These are phyloP conservation scores for Ammopiptanthus mongolicus DNA, from an alignment of 306 rosid genomes.

Conservation along the genomic window DNA sequence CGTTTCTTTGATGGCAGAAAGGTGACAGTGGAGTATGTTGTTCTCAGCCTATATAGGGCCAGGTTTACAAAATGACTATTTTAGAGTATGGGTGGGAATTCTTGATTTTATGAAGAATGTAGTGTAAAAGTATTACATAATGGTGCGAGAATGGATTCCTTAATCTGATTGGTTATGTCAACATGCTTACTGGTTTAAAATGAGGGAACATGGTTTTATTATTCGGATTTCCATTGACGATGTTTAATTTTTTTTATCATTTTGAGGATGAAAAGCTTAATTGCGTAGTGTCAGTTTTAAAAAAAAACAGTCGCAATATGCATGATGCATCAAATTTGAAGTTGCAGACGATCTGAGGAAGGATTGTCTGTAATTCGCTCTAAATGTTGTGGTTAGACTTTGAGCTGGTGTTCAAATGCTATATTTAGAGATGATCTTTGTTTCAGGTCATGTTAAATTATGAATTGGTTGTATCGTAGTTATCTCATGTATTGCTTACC, in stretches of 20 bases:
- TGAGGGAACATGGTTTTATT: background rate
- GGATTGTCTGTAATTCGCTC: too few relatives aligned
- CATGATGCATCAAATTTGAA: too few relatives aligned
- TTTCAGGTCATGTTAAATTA: background rate
- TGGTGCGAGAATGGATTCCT: background rate
- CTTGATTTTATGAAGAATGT: background rate
- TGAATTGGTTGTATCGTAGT: slow-evolving; percentile 19
- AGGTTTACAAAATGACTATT: slow-evolving; percentile 52
- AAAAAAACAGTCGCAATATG: background rate
- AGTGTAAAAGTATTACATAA: background rate
- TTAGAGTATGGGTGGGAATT: background rate
- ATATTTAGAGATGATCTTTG: background rate
- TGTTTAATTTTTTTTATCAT: background rate
- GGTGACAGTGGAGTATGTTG: slow-evolving; percentile 62
- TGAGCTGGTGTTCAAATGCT: background rate
- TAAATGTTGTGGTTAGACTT: background rate
- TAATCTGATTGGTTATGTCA: background rate
- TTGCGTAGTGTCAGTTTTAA: background rate
- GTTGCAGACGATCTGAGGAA: too few relatives aligned
- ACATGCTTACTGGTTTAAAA: background rate
- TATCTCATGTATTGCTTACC: too few relatives aligned
- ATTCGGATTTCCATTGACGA: background rate
- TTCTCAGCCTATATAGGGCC: slow-evolving; percentile 41
- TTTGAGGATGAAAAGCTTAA: background rate
- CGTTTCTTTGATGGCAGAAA: slow-evolving; percentile 61